phyloP scores from a whole-genome alignment of 2,329 filamentous ascomycete species.

The Paecilomyces formosus region DNA sequence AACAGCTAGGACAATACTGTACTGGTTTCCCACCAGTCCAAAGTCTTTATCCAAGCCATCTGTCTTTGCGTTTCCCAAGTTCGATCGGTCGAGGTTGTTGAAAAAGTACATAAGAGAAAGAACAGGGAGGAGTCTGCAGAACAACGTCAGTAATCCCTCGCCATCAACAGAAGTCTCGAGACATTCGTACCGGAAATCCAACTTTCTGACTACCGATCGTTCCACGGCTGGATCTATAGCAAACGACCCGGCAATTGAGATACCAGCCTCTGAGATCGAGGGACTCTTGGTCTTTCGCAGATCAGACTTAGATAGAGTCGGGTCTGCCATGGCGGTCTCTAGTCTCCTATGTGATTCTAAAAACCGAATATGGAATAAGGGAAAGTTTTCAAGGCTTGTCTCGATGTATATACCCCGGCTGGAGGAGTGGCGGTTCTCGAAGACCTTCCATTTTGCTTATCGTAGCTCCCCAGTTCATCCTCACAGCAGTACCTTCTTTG shows the following conservation, averaged over 20 bases:
- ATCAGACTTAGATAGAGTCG: not conserved
- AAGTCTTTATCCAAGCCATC: constrained; percentile 39
- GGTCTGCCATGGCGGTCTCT: not conserved
- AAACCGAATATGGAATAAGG: not conserved
- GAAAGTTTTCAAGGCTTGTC: not conserved
- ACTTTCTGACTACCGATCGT: not conserved
- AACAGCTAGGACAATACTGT: constrained; percentile 57
- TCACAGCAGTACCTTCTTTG: not conserved
- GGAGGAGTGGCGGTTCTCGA: not conserved
- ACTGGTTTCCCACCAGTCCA: constrained; percentile 50
- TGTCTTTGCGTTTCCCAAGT: constrained; percentile 24
- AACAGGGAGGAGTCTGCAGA: constrained; percentile 37
- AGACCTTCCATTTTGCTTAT: not conserved
- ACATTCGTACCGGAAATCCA: not conserved
- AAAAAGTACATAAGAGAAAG: constrained; percentile 51
- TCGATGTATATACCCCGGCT: not conserved
- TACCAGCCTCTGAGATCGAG: not conserved
- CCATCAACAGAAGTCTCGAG: not conserved
- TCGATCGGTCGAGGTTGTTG: constrained; percentile 39
- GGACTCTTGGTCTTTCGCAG: not conserved
- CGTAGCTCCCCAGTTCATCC: not conserved
- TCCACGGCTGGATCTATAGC: not conserved
- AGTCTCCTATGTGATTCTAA: not conserved
- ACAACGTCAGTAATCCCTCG: not conserved
- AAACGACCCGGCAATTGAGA: not conserved